Evolutionary conservation across 352 stramenopile genomes (phyloP), one percentile per base, ranked within the genome.

Genomic region (Globisporangium rhizosaccharum): DNA sequence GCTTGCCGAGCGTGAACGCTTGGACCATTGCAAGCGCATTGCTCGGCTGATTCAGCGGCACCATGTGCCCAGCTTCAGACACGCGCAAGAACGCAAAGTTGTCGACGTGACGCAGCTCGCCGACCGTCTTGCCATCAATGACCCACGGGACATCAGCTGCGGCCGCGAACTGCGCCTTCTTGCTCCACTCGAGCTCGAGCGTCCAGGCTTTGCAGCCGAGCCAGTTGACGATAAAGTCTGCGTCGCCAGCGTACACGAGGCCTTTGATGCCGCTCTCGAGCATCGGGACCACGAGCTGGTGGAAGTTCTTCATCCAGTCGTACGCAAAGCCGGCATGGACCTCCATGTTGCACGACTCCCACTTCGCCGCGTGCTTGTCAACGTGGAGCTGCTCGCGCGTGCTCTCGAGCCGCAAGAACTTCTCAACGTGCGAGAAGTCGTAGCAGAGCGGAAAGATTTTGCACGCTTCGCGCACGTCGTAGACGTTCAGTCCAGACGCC

Each of bases 141-240:
- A 71, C 37, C 77, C 77, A 92, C 39, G 82, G 74, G 30, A 80
- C 72, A 61, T 92, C 82, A 30, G 71, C 61, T 2, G 73, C 76
- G 26, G 59, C 62, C 14, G 70, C 45, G 46, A 89, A 91, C 57
- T 79, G 59, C n/a, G 66, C 59, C 56, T 80, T 70, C 57, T 88
- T 73, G 62, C 67, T 85, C 97, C 97, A 53, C 48, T 53, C 48
- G 48, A 53, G 48, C 48, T 23, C 48, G 10, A 53, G 48, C 26
- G 48, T 41, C 48, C 48, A 53, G 48, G 48, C 48, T n/a, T 53
- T 53, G 48, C 48, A 53, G 48, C 48, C 48, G 25, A 53, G 48
- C 48, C 57, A 63, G 69, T 99, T 99, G 76, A 91, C 98, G 70
- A 99, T 98, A 62, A 98, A 97, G 70, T 99, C 96, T 11, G 92